These are phyloP conservation scores for Antitrichia curtipendula DNA, from an alignment of 225 moss, liverwort and hornwort genomes.

Conservation along the genomic window DNA sequence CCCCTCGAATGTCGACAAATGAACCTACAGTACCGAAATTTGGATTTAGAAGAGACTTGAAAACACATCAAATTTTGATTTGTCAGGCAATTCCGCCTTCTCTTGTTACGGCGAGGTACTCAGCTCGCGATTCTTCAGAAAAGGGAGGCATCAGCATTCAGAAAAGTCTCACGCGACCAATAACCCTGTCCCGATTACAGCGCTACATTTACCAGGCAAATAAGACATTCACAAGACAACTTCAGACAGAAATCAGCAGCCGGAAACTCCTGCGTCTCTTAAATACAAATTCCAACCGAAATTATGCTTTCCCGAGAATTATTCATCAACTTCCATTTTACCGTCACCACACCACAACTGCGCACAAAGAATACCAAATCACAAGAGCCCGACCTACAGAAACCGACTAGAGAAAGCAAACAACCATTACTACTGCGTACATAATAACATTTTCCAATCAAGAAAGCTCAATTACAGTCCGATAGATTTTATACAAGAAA, in stretches of 20 bases:
- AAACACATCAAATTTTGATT: background rate
- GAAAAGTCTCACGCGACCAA: background rate
- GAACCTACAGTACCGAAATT: background rate
- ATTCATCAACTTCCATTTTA: background rate
- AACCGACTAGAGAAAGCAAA: background rate
- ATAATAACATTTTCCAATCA: background rate
- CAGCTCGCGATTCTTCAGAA: background rate
- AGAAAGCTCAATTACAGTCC: background rate
- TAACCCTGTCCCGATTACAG: background rate
- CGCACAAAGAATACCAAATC: background rate
- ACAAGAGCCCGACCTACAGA: background rate
- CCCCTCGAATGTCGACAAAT: constrained; percentile 35
- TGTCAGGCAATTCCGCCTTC: background rate
- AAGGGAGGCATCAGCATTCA: background rate
- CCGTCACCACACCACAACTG: background rate
- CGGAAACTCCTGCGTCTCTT: background rate
- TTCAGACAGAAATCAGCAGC: background rate
- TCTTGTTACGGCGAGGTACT: background rate
- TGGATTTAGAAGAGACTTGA: background rate
- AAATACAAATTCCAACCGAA: background rate
- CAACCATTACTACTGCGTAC: background rate
- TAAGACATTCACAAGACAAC: background rate
- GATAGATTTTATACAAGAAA: background rate
- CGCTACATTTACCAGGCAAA: background rate
- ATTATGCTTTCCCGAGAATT: background rate